A percentile compares a stretch with the other conserved stretches of the same genome.
Conservation (phyloP, 176 grass and related monocot genomes). For the Luzula sylvatica region DNA sequence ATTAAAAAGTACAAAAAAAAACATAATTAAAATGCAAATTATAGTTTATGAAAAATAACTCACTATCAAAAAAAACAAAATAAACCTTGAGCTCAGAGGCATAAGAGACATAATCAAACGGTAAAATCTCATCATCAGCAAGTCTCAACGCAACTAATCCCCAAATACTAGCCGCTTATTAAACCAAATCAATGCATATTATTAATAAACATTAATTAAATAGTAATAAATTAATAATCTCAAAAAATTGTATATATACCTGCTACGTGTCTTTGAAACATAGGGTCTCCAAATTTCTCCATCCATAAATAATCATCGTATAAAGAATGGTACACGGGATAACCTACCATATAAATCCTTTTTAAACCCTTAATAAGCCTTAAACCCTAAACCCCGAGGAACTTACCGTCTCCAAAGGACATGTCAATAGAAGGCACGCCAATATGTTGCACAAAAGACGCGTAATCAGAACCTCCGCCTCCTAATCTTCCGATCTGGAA, state of each 20-base stretch:
- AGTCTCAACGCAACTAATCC: constrained; percentile 70
- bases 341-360: constrained; percentile 20
- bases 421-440: constrained; percentile 68
- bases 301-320: constrained; percentile 85
- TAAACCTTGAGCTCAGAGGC: constrained; percentile 53
- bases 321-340: constrained; percentile 79
- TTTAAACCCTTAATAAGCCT: no score
- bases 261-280: constrained; percentile 71
- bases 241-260: constrained; percentile 27
- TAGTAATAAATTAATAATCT: background rate
- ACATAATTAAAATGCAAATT: background rate
- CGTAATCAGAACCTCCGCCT: constrained; percentile 53
- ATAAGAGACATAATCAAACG: constrained; percentile 64
- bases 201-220: no score
- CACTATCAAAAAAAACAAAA: constrained; percentile 4
- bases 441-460: constrained; percentile 64
- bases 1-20: constrained; percentile 12
- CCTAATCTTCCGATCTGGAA: constrained; percentile 69
- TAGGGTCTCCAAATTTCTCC: constrained; percentile 78
- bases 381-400: no score
- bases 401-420: constrained; percentile 61
- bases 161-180: constrained; percentile 89
- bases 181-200: background rate
- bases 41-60: background rate
- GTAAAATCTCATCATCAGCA: constrained; percentile 63